Evolutionary conservation across 257 asterid genomes (phyloP), one percentile per base, ranked within the genome.

Genomic region (Datura wrightii): DNA sequence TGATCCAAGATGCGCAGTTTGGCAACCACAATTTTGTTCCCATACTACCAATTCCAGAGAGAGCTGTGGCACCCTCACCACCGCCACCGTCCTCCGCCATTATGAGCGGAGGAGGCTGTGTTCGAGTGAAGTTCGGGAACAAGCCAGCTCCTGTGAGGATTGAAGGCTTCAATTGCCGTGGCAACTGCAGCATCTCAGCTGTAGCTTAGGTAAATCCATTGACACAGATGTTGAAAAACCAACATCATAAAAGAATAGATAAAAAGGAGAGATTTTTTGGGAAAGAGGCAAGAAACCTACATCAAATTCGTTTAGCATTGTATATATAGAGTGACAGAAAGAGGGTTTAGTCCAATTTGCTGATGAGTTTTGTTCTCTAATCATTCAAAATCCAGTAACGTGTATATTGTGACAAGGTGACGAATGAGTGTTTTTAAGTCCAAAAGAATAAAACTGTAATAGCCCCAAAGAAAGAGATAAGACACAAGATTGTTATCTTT

Each of bases 101-200:
- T 6, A 84, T 59, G 81, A 85, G 92, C 34, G 91, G 94, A 41
- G 89, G 89, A 74, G 86, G 90, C 36, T 92, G 84, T 36, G 90
- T 78, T 52, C 82, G 90, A 11, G 89, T 87, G 56, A 91, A 83
- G 56, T 91, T 85, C 36, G 91, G 89, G 82, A 83, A 88, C 80
- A 91, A 85, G 24, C 91, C 91, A 48, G 92, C 93, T 60, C 92
- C 92, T 13, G 90, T 89, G 84, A 87, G 94, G 89, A 90, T 93
- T 53, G 94, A 92, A 87, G 97, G 97, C 18, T 93, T 93, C 92
- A 88, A 89, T 65, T 92, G 95, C 67, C 91, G 79, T 46, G 79
- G 85, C 54, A 83, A 52, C 80, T 82, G 93, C 86, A 79, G 93
- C 90, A 86, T 91, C 84, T 90, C 93, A 44, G 91, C 94, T 4